A percentile compares a stretch with the other conserved stretches of the same genome.
Conservation (phyloP, 2,329 filamentous ascomycete species). For the Cadophora luteo-olivacea region DNA sequence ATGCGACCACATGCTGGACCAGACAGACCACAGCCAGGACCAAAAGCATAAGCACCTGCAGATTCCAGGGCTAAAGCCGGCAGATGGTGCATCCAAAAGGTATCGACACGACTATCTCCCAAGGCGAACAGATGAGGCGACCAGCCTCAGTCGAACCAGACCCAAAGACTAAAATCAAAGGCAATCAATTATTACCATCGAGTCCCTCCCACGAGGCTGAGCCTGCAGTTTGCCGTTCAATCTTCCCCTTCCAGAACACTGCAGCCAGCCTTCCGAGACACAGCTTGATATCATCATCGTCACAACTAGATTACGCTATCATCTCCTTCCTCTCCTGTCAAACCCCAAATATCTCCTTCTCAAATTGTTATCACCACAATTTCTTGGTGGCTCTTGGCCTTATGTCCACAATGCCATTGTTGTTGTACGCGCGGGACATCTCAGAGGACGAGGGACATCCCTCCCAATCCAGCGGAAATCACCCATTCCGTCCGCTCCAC, state of each 20-base stretch:
- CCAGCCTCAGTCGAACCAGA: background rate
- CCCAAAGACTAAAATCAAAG: background rate
- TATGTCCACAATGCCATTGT: background rate
- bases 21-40: background rate
- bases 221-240: constrained; percentile 6
- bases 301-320: background rate
- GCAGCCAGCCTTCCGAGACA: background rate
- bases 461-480: constrained; percentile 6
- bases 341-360: background rate
- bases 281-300: background rate
- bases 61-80: constrained; percentile 2
- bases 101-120: background rate
- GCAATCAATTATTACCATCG: background rate
- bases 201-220: constrained; percentile 1
- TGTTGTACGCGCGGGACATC: background rate
- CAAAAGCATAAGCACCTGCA: background rate
- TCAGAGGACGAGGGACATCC: background rate
- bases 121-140: constrained; percentile 11
- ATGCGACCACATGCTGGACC: constrained; percentile 9
- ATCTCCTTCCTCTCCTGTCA: constrained; percentile 6
- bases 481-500: constrained; percentile 1
- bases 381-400: background rate
- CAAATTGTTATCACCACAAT: background rate
- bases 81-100: background rate
- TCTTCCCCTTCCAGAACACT: constrained; percentile 2